These are phyloP conservation scores for Bromus sterilis DNA, from an alignment of 176 grass and related monocot species.

Conservation along the genomic window DNA sequence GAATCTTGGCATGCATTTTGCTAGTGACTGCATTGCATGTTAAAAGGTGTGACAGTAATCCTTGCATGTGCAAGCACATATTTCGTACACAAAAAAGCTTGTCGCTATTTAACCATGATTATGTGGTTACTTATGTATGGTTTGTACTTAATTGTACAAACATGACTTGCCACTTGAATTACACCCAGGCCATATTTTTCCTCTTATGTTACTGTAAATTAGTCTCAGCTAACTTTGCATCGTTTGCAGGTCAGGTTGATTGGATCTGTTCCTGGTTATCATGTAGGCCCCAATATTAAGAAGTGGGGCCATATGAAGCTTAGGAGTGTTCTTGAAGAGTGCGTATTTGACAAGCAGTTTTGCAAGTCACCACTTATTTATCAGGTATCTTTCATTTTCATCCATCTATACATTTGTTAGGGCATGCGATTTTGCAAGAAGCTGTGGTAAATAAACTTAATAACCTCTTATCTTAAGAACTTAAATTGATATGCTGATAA, in stretches of 20 bases:
- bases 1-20: conserved; percentile 2
- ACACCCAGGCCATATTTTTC: background rate
- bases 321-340: conserved; percentile 67
- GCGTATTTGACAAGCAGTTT: conserved; percentile 73
- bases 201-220: background rate
- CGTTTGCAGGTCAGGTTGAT: conserved; percentile 73
- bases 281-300: conserved; percentile 62
- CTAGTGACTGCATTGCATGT: background rate
- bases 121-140: background rate
- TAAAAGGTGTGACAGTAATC: background rate
- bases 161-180: background rate
- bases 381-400: conserved; percentile 47
- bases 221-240: conserved; percentile 1
- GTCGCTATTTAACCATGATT: background rate
- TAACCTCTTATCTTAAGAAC: background rate
- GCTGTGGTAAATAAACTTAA: background rate
- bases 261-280: conserved; percentile 90
- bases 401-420: conserved; percentile 13
- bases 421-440: conserved; percentile 1
- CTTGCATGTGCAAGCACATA: background rate
- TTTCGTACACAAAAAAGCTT: background rate
- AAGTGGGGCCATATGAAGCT: conserved; percentile 97
- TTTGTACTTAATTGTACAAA: background rate
- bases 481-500: background rate
- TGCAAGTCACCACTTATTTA: conserved; percentile 84